Evolutionary conservation across 169 alveolate species (phyloP).

Genomic region (Plasmodium inui): DNA sequence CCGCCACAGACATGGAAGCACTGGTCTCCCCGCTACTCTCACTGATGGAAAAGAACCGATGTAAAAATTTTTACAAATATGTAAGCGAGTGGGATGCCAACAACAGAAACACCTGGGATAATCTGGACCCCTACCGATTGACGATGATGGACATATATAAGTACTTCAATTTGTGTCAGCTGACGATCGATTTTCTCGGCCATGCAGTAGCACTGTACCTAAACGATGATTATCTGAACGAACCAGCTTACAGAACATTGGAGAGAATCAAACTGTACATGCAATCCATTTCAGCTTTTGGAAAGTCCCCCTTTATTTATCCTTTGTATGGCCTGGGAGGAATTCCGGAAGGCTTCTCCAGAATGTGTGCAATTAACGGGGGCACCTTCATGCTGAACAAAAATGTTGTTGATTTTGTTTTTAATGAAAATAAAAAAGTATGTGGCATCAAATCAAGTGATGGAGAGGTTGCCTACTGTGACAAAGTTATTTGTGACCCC

Average conservation of each 20-base stretch:
- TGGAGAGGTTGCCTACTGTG: slow-evolving; percentile 93
- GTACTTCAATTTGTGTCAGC: slow-evolving; percentile 93
- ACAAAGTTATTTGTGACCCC: slow-evolving; percentile 96
- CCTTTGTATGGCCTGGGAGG: slow-evolving; percentile 99
- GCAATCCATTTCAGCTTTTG: slow-evolving; percentile 95
- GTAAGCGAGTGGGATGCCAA: slow-evolving; percentile 90
- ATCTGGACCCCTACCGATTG: slow-evolving; percentile 88
- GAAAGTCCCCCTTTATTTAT: slow-evolving; percentile 98
- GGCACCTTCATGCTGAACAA: slow-evolving; percentile 97
- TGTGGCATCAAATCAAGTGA: slow-evolving; percentile 93
- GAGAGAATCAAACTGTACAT: slow-evolving; percentile 94
- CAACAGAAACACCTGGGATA: slow-evolving; percentile 93
- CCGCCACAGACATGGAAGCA: slow-evolving; percentile 99
- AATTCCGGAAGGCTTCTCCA: slow-evolving; percentile 97
- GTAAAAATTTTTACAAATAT: slow-evolving; percentile 95
- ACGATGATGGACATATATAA: slow-evolving; percentile 92
- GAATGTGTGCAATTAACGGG: slow-evolving; percentile 97
- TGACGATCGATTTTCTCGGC: slow-evolving; percentile 98
- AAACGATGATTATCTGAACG: slow-evolving; percentile 92
- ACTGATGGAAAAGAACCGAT: slow-evolving; percentile 96
- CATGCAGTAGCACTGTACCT: slow-evolving; percentile 98
- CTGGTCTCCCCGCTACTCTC: slow-evolving; percentile 96
- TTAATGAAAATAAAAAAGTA: slow-evolving; percentile 93
- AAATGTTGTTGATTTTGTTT: slow-evolving; percentile 91
- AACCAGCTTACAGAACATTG: slow-evolving; percentile 93